phyloP scores from a whole-genome alignment of 352 stramenopile genomes.

The Lagenidium giganteum region DNA sequence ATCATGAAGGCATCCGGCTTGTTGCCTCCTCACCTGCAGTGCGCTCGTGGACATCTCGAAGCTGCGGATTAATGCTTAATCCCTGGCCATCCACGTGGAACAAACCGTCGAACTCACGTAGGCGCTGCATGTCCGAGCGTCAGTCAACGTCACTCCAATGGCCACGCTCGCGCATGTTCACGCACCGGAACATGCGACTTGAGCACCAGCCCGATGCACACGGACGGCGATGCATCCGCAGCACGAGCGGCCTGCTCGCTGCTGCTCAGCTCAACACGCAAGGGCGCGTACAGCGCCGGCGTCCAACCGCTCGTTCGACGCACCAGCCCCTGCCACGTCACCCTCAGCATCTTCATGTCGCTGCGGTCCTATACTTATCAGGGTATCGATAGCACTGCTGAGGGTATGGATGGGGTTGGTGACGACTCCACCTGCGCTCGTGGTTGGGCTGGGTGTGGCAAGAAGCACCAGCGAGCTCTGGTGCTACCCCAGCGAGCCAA shows the following conservation, averaged over 20 bases:
- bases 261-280: conserved; percentile 27
- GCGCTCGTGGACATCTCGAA: conserved; percentile 23
- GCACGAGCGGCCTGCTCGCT: conserved; percentile 21
- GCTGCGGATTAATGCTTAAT: conserved; percentile 24
- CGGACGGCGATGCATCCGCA: conserved; percentile 1
- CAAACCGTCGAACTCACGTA: conserved; percentile 25
- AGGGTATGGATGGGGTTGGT: too few species aligned
- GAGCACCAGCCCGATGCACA: conserved; percentile 28
- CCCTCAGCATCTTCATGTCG: too few species aligned
- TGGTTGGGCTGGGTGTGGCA: too few species aligned
- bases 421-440: too few species aligned
- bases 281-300: conserved; percentile 26
- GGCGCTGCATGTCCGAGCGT: conserved; percentile 18
- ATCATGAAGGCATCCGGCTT: too few species aligned
- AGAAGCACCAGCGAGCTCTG: too few species aligned
- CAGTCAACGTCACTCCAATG: not conserved
- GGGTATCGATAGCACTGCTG: too few species aligned
- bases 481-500: too few species aligned
- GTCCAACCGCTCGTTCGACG: conserved; percentile 27
- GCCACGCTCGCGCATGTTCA: too few species aligned
- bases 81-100: conserved; percentile 26
- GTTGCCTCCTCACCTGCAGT: conserved; percentile 7
- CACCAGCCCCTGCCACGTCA: conserved; percentile 23
- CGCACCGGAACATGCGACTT: conserved; percentile 28
- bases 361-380: too few species aligned